Evolutionary conservation across 148 eudicot genomes (phyloP), one percentile per base, ranked within the genome.

Genomic region (Rhododendron simsii): DNA sequence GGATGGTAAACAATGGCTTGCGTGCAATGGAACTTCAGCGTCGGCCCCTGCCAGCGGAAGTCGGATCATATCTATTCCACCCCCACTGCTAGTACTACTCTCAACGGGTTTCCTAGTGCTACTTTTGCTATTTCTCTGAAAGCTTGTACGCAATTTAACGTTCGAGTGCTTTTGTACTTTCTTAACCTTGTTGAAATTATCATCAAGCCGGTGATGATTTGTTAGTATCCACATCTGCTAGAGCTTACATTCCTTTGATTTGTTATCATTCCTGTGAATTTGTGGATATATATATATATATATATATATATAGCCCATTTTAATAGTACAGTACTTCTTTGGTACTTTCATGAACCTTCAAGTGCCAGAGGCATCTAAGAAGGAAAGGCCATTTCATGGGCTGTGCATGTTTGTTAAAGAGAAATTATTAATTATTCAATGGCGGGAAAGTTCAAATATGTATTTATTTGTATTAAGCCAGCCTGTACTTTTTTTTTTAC

Each of bases 1-100:
- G 41, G 92, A 87, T 41, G 89, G 81, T 1, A 87, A 87, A 85
- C 6, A 14, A 4, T 92, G 94, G 45, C 91, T 92, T 18, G 78
- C 4, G 7, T 92, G 94, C 85, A 78, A 86, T 53, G 91, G 78
- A 30, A 51, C n/a, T 21, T 51, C 88, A 21, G 20, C n/a, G 14
- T 59, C 82, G 3, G 86, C 35, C 9, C 61, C 30, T 48, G 26
- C 61, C 61, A 80, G 8, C 37, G 75, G 73, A 28, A 84, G 61
- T 57, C 50, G 3, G 73, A 67, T 73, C 35, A 13, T 73, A 44
- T 4, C 69, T 28, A 37, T 33, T 47, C 77, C 35, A 33, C 35
- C 80, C 21, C 78, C 59, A 12, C 30, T 87, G 86, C 81, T 81
- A 13, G 37, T 47, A 2, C 77, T 87, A 11, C 77, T 84, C 87